phyloP scores from a whole-genome alignment of 441 rosid species.

The Rhodomyrtus psidioides region DNA sequence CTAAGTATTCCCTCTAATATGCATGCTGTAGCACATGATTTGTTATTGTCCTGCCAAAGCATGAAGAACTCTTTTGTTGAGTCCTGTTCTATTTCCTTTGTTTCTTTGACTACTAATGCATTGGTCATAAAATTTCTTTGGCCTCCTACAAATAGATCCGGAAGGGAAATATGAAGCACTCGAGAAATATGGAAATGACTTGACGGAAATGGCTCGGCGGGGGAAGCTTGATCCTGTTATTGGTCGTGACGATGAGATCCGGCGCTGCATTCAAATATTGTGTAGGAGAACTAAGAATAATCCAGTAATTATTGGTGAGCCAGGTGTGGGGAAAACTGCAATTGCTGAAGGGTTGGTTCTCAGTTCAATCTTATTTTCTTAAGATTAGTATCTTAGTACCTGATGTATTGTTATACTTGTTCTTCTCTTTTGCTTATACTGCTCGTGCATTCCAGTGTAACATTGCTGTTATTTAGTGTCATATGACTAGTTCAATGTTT shows the following conservation, averaged over 20 bases:
- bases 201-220: not conserved
- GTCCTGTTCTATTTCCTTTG: not conserved
- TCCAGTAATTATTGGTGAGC: not conserved
- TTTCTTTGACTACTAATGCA: not conserved
- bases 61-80: not conserved
- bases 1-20: not conserved
- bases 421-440: not conserved
- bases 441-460: not conserved
- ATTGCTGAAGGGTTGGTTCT: not conserved
- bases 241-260: not conserved
- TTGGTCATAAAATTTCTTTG: not conserved
- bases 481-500: not conserved
- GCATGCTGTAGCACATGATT: not conserved
- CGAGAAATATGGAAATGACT: not conserved
- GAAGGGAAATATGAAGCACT: conserved; percentile 13
- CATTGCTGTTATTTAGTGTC: not conserved
- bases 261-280: not conserved
- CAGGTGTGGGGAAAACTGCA: not conserved
- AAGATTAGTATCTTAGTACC: not conserved
- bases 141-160: not conserved
- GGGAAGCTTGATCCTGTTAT: conserved; percentile 4
- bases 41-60: not conserved
- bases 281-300: conserved; percentile 2
- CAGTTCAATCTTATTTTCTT: not conserved
- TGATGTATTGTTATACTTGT: not conserved